Percentiles rank a stretch among this genome's conserved stretches.
These are phyloP conservation scores for Dalbergia cochinchinensis DNA, from an alignment of 306 rosid species.

Conservation along the genomic window DNA sequence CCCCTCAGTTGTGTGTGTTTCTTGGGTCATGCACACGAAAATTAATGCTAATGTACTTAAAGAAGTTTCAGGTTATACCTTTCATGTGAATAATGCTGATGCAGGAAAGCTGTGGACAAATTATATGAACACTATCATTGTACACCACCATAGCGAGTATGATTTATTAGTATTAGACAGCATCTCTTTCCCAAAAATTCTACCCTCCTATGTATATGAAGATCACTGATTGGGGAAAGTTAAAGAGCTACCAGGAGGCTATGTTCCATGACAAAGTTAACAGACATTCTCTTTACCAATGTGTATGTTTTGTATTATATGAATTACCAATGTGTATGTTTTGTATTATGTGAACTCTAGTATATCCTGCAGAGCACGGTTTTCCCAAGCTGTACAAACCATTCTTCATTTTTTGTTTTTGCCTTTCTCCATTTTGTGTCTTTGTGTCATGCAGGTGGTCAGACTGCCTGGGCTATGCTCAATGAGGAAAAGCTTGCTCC, in stretches of 20 bases:
- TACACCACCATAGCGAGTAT: neutral
- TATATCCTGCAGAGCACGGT: neutral
- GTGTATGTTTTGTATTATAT: neutral
- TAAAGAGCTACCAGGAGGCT: neutral
- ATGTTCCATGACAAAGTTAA: conserved; percentile 7
- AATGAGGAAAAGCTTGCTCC: conserved; percentile 73
- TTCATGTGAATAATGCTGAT: neutral
- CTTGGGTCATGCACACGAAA: conserved; percentile 6
- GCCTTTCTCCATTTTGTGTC: conserved; percentile 13
- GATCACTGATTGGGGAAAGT: neutral
- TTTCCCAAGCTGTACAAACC: neutral
- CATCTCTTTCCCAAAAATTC: neutral
- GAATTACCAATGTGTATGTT: conserved; percentile 6
- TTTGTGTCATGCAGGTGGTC: conserved; percentile 63
- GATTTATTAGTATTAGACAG: neutral
- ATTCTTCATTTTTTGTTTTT: neutral
- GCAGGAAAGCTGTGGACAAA: neutral
- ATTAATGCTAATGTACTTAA: neutral
- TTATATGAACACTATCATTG: neutral
- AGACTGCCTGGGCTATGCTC: conserved; percentile 94
- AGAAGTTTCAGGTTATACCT: conserved; percentile 21
- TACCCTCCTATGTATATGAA: conserved; percentile 6
- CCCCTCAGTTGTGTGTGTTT: conserved; percentile 2
- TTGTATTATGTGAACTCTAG: conserved; percentile 5
- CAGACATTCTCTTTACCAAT: conserved; percentile 13